Evolutionary conservation across 1,284 basidiomycete genomes (phyloP).

Genomic region (Takashimella koratensis): DNA sequence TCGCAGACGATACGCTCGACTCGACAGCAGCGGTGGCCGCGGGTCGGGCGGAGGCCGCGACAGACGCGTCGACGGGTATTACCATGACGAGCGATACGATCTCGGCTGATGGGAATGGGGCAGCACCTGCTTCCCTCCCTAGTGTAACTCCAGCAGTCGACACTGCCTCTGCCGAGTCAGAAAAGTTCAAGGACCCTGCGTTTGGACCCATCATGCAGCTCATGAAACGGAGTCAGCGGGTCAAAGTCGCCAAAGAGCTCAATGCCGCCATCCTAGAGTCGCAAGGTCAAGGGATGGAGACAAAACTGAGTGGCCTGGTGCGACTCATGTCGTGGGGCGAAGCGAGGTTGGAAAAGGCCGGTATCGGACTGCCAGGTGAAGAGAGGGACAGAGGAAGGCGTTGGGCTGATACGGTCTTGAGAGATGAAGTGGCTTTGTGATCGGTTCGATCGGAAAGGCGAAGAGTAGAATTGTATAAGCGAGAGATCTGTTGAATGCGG

Average conservation of each 20-base stretch:
- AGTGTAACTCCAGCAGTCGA: slow-evolving; percentile 51
- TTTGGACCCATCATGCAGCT: slow-evolving; percentile 52
- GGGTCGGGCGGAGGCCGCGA: background rate
- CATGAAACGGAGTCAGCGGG: slow-evolving; percentile 76
- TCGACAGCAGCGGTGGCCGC: background rate
- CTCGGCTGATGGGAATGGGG: background rate
- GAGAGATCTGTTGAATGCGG: too few species aligned
- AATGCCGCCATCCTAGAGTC: slow-evolving; percentile 92
- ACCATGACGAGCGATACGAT: background rate
- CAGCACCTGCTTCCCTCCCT: slow-evolving; percentile 8
- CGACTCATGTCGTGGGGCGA: slow-evolving; percentile 87
- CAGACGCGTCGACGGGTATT: background rate
- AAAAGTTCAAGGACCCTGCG: slow-evolving; percentile 30
- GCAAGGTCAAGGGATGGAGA: slow-evolving; percentile 85
- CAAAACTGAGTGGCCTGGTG: slow-evolving; percentile 81
- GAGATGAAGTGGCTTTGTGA: background rate
- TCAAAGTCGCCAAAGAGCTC: slow-evolving; percentile 85
- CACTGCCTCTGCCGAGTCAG: slow-evolving; percentile 8
- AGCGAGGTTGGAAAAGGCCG: slow-evolving; percentile 62
- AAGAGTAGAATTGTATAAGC: too few species aligned
- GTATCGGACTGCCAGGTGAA: slow-evolving; percentile 14
- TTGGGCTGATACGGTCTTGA: background rate
- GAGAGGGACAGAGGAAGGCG: background rate
- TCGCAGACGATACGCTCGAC: slow-evolving; percentile 27
- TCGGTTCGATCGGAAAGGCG: too few species aligned